Conservation (phyloP, 768 basidiomycete genomes). For the Boletus subparvulus region DNA sequence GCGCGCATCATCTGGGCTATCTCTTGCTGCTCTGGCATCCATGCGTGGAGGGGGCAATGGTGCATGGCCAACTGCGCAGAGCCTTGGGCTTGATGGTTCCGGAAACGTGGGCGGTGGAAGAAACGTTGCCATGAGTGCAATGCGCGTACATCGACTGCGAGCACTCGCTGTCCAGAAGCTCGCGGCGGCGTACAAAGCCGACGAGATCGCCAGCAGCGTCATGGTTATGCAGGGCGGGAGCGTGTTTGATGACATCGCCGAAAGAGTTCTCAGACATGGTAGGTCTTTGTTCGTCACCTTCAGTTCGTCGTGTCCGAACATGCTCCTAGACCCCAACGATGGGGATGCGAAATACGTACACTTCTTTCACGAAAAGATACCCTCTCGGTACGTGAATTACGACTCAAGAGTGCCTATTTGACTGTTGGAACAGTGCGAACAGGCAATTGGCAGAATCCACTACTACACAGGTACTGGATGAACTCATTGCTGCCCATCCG, state of each 20-base stretch:
- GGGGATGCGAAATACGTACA: slow-evolving; percentile 84
- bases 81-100: slow-evolving; percentile 59
- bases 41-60: slow-evolving; percentile 47
- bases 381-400: slow-evolving; percentile 66
- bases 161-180: slow-evolving; percentile 85
- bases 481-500: slow-evolving; percentile 70
- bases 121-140: slow-evolving; percentile 80
- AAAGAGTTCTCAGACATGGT: slow-evolving; percentile 75
- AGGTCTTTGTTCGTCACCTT: slow-evolving; percentile 18
- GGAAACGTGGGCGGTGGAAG: slow-evolving; percentile 59
- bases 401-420: slow-evolving; percentile 5
- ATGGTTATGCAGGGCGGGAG: slow-evolving; percentile 96
- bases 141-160: slow-evolving; percentile 76
- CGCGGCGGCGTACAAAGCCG: slow-evolving; percentile 80
- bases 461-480: slow-evolving; percentile 72
- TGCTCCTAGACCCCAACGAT: slow-evolving; percentile 64
- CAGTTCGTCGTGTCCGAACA: not conserved
- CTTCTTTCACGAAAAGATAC: slow-evolving; percentile 95
- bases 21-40: slow-evolving; percentile 69
- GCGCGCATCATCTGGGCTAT: slow-evolving; percentile 82
- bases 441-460: slow-evolving; percentile 88
- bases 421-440: slow-evolving; percentile 23
- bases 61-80: slow-evolving; percentile 64
- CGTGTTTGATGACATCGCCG: slow-evolving; percentile 90
- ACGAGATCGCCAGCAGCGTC: slow-evolving; percentile 90